Evolutionary conservation across 192 early-diverging fungal genomes (phyloP), one percentile per base, ranked within the genome.

Genomic region (Backusella liffmaniae): DNA sequence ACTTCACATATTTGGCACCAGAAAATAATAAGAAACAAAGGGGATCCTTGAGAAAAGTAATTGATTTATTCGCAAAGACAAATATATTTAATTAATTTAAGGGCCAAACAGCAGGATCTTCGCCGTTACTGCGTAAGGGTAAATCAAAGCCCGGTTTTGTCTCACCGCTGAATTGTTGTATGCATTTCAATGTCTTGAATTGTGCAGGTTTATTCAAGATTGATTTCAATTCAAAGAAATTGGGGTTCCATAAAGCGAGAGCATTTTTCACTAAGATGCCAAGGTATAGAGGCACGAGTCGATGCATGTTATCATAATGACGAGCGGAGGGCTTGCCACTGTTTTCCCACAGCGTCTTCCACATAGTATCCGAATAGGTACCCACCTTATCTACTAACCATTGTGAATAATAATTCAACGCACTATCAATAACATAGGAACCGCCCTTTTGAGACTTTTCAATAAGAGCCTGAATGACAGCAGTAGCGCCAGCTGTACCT

Each of bases 371-470:
- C 18, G 46, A 36, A 66, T 74, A 74, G 10, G 59, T 37, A 41
- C 73, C 73, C 12, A 66, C 36, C n/a, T 74, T 36, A 15, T 74
- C 59, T 3, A 62, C 44, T 18, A 74, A 10, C 73, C 73, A 74
- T 10, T 30, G 15, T 8, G 26, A 36, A 49, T 74, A 74, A 49
- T 74, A 74, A 30, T 74, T 74, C 18, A 74, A 49, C 7, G 73
- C 73, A 26, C 39, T 18, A 35, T 74, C 73, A 26, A 74, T 36
- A 1, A 56, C 53, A 41, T 65, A 74, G 1, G 73, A 74, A 37
- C 73, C 73, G 0, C 73, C 73, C 15, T 66, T 39, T 30, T 65
- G 21, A 35, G 73, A 49, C 8, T 41, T 39, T 29, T 74, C 59
- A 16, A 66, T 66, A 23, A 74, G 35, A 6, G 53, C 49, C 16